Evolutionary conservation across 305 asterid genomes (phyloP), one percentile per base, ranked within the genome.

Genomic region (Ilex paraguariensis): DNA sequence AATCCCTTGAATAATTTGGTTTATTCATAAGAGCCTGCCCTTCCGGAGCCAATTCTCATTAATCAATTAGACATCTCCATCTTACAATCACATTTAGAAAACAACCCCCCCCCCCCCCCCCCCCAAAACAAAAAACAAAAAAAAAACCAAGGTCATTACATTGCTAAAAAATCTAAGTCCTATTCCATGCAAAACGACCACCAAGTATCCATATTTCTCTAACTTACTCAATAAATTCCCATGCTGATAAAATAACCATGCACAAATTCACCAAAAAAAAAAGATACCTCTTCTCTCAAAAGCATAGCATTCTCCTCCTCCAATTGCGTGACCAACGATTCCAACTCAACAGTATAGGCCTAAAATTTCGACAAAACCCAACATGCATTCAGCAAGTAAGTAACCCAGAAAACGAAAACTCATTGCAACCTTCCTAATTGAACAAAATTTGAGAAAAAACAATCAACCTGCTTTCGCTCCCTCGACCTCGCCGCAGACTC

Each of bases 401-500:
- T 21, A 9, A 13, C 62, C n/a, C 14, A 62, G n/a, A 52, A 6
- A 7, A 52, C 12, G n/a, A 5, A n/a, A 48, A 16, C 7, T 31
- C 33, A 56, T 9, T 1, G 10, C 16, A 52, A 40, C 49, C 28
- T 21, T 13, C 6, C n/a, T 15, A 52, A 10, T 7, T 45, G 5
- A 31, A 3, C 31, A 66, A 14, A 52, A 52, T 5, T 14, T 49
- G 13, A 12, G 15, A 73, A 42, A n/a, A 7, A 48, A 28, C 56
- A 15, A 50, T 1, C 21, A 30, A 91, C 98, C 98, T 91, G 98
- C 72, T 91, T 91, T 60, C 98, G 82, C 72, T 91, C 98, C 62
- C 98, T 78, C 36, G 98, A 91, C 87, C 97, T 78, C 31, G 98
- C 98, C 31, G 98, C 98, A 66, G 96, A 89, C 62, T 89, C 98